Base-by-base conservation (phyloP, 2,329 filamentous ascomycete species). In the Cladophialophora bantiana region DNA sequence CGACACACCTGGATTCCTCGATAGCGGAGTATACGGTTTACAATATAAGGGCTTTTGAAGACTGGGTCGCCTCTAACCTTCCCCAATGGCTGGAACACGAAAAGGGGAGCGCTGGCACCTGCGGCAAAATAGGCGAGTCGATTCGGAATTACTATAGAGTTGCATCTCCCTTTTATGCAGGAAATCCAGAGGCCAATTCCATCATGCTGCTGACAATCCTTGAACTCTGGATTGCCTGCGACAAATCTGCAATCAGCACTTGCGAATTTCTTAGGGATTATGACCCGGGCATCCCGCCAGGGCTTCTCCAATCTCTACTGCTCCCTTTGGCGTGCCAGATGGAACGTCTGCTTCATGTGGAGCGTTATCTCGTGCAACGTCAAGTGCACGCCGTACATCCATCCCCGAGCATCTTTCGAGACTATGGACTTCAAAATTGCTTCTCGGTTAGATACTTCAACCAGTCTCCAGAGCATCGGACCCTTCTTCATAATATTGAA, bases 391-490 rank as follows among this genome's bases (percentile, higher is more conserved):
- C 13, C 36, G 18, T 34, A 50, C 26, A 20, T 13, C 9, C 26
- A 3, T 65, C 15, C 38, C 59, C 58, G 9, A 57, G 58, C 2
- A 66, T 62, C 40, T 66, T 62, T 31, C 64, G 52, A 13, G 48
- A 45, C 32, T 61, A 61, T 50, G 57, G 64, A 31, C 77, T 4
- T 48, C 66, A 12, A 50, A 32, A 18, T 58, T 61, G 64, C 50
- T 87, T 88, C 70, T 74, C 81, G 1, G 83, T 84, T 0, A 74
- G 75, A 18, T 87, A 81, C 60, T 87, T 82, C 63, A 72, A 83
- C 2, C 64, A 77, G 15, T 86, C 83, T 0, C 1, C 5, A 0
- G 5, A 65, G 0, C 83, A 84, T 56, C 77, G 85, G 59, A 34
- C 54, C 0, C 48, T 84, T 0, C 69, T 74, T 1, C 1, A 52